Base-by-base conservation (phyloP, 306 rosid genomes). In the Medicago ruthenica region DNA sequence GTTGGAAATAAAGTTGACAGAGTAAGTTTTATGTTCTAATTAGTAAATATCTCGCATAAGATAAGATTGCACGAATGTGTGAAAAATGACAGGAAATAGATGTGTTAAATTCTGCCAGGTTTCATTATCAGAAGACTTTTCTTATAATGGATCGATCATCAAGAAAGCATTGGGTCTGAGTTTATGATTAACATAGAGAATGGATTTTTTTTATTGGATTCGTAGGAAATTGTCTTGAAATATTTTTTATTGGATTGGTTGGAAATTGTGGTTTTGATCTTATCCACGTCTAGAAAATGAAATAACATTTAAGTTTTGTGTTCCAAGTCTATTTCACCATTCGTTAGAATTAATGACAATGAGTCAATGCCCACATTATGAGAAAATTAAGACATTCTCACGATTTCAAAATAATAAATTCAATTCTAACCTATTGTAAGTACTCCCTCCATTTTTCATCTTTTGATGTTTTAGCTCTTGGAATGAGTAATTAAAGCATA, bases 1-100 rank as follows among this genome's bases (percentile, higher is more conserved):
- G 97, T 95, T 66, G 99, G 99, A 51, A 95, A 95, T 57, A 95
- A 95, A 83, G 93, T 95, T 75, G 99, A 95, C 75, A 83, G 84
- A 75, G 99, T 95, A 89, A 87, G 96, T 82, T 82, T 64, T 54
- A 21, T 48, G 31, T 74, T 67, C 53, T 70, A 37, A 27, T 12
- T 58, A 10, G 37, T 22, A 5, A 58, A 50, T 5, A 22, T 11
- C 39, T 57, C 12, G 7, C 1, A 7, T 21, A 21, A 57, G 62
- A 7, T 21, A 21, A 57, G 62, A 21, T 21, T 57, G 36, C 62
- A 57, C 8, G 3, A 14, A 21, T 21, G 20, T 57, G 62, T 7
- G 9, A 55, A 9, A 55, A 9, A 20, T 9, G 61, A 20, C 14
- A 9, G 4, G n/a, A 55, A 20, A 57, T 57, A 21, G 36, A 1